Evolutionary conservation across 805 yeast genomes (phyloP).

Genomic region (Tetrapisispora pingtungensis): DNA sequence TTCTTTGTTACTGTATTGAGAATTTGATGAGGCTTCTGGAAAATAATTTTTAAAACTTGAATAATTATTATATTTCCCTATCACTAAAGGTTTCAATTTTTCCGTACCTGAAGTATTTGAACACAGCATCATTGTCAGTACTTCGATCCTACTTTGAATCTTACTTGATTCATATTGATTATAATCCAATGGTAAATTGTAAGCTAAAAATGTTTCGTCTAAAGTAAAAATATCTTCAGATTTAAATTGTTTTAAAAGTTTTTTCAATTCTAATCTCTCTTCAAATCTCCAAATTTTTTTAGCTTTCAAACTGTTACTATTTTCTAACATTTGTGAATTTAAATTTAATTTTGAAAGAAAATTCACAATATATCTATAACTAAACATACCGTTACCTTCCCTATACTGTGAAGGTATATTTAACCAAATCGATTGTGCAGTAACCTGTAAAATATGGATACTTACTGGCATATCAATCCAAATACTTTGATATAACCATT

Average conservation of each 20-base stretch:
- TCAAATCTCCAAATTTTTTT: slow-evolving; percentile 54
- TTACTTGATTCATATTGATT: slow-evolving; percentile 35
- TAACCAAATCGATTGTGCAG: slow-evolving; percentile 57
- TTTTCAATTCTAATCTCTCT: slow-evolving; percentile 42
- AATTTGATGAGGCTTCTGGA: slow-evolving; percentile 8
- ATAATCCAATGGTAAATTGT: slow-evolving; percentile 51
- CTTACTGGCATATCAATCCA: slow-evolving; percentile 61
- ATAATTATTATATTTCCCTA: slow-evolving; percentile 46
- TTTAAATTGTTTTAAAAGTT: slow-evolving; percentile 35
- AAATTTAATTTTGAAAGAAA: slow-evolving; percentile 41
- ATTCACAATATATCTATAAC: slow-evolving; percentile 49
- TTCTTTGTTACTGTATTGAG: neutral
- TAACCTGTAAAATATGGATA: slow-evolving; percentile 50
- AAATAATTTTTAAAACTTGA: slow-evolving; percentile 32
- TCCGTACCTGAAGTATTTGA: slow-evolving; percentile 54
- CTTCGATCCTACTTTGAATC: slow-evolving; percentile 31
- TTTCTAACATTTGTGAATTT: slow-evolving; percentile 37
- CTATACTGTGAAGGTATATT: slow-evolving; percentile 39
- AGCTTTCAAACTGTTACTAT: slow-evolving; percentile 32
- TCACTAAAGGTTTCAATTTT: slow-evolving; percentile 48
- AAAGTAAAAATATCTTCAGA: slow-evolving; percentile 47
- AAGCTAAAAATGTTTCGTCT: slow-evolving; percentile 53
- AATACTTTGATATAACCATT: slow-evolving; percentile 57
- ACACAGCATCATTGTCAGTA: slow-evolving; percentile 50
- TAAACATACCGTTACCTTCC: slow-evolving; percentile 55